Percentiles rank a stretch among this genome's conserved stretches.
These are phyloP conservation scores for Rhododendron mucronatum DNA, from an alignment of 148 eudicot genomes.

Conservation along the genomic window DNA sequence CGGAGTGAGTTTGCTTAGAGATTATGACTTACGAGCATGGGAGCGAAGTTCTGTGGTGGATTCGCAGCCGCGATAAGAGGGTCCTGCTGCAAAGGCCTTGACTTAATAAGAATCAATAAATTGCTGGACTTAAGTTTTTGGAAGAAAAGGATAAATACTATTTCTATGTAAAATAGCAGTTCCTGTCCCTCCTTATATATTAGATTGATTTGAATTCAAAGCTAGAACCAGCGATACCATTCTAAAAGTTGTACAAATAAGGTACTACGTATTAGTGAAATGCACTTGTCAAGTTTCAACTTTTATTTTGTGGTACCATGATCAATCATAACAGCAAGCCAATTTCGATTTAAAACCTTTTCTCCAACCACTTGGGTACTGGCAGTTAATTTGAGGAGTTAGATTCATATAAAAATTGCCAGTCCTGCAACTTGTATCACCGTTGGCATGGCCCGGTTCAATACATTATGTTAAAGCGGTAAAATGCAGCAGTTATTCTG, in stretches of 20 bases:
- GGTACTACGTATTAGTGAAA: background rate
- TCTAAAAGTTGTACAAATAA: too few species aligned
- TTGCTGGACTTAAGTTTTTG: background rate
- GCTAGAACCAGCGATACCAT: background rate
- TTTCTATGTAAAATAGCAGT: background rate
- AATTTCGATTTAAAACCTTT: background rate
- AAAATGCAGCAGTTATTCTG: background rate
- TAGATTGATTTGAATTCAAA: background rate
- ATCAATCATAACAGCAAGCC: background rate
- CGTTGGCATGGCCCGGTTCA: background rate
- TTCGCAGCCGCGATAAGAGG: background rate
- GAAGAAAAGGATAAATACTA: background rate
- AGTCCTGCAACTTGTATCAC: background rate
- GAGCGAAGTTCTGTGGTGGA: background rate
- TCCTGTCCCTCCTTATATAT: background rate
- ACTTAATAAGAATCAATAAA: background rate
- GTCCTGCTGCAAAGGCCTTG: background rate
- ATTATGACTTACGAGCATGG: background rate
- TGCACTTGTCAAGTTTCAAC: background rate
- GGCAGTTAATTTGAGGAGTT: background rate
- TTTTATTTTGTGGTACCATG: background rate
- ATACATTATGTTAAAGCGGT: background rate
- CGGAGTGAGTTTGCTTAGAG: background rate
- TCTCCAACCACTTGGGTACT: background rate
- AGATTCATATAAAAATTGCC: background rate